Evolutionary conservation across 2,329 filamentous ascomycete species (phyloP).

Genomic region (Coccinonectria pachysandricola): DNA sequence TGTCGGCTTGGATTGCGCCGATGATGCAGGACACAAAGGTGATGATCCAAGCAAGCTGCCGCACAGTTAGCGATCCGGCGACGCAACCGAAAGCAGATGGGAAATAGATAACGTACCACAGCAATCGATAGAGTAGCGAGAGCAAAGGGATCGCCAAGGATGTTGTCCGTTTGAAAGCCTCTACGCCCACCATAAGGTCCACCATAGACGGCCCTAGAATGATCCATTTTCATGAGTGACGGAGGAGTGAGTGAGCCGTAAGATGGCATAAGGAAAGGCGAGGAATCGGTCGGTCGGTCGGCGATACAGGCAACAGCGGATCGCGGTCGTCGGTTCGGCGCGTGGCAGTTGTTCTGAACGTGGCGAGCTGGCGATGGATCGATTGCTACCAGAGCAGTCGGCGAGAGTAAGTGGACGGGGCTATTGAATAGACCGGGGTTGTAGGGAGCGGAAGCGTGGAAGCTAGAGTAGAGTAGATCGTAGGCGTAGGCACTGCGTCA

Average conservation of each 20-base stretch:
- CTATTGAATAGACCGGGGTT: constrained; percentile 9
- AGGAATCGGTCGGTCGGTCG: constrained; percentile 5
- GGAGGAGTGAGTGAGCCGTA: constrained; percentile 66
- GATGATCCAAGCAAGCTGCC: constrained; percentile 88
- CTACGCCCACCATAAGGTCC: constrained; percentile 38
- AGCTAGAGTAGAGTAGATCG: constrained; percentile 10
- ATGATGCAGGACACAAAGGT: constrained; percentile 81
- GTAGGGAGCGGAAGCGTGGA: constrained; percentile 6
- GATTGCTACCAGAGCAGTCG: constrained; percentile 22
- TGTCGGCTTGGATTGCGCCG: constrained; percentile 41
- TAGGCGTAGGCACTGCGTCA: too few species aligned
- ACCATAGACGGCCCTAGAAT: constrained; percentile 45
- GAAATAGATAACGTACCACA: constrained; percentile 50
- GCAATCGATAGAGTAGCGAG: constrained; percentile 89
- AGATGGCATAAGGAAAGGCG: constrained; percentile 57
- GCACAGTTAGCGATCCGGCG: constrained; percentile 11
- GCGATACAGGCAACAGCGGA: constrained; percentile 4
- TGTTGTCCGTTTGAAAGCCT: constrained; percentile 72
- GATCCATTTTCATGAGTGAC: constrained; percentile 73
- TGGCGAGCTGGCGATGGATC: constrained; percentile 8
- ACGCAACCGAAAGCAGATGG: neutral
- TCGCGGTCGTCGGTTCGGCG: too few species aligned
- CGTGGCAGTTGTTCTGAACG: too few species aligned
- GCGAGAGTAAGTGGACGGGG: constrained; percentile 6
- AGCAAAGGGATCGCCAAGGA: constrained; percentile 92